Percentiles rank a stretch among this genome's conserved stretches.
These are phyloP conservation scores for Venturia oleaginea DNA, from an alignment of 2,329 filamentous ascomycete species.

Conservation along the genomic window DNA sequence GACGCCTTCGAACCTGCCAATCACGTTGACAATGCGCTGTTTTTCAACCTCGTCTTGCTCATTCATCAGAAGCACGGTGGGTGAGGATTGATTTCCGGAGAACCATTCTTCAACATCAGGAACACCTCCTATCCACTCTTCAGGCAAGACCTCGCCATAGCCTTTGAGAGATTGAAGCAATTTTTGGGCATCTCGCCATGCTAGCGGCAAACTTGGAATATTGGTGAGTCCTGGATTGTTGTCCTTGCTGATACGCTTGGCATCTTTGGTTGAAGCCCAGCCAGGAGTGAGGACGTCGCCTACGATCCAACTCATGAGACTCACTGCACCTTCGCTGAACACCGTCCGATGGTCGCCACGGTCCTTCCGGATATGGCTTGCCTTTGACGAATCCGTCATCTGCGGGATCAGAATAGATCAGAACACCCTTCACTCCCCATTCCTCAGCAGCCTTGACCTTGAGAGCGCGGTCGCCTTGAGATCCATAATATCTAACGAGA, in stretches of 20 bases:
- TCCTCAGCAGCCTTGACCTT: conserved; percentile 87
- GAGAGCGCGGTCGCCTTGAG: conserved; percentile 58
- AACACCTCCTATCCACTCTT: conserved; percentile 68
- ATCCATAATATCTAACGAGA: conserved; percentile 62
- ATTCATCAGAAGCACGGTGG: conserved; percentile 74
- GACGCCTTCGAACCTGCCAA: conserved; percentile 73
- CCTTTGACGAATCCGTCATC: conserved; percentile 75
- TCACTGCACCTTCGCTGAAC: conserved; percentile 75
- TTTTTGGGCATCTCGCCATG: conserved; percentile 79
- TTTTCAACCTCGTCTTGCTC: conserved; percentile 73
- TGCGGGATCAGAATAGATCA: conserved; percentile 85
- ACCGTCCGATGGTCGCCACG: conserved; percentile 70
- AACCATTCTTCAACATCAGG: conserved; percentile 69
- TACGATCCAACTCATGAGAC: conserved; percentile 70
- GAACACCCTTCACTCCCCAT: conserved; percentile 75
- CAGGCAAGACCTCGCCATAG: conserved; percentile 58
- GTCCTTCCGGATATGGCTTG: conserved; percentile 63
- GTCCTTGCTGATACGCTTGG: conserved; percentile 57
- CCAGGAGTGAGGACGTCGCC: conserved; percentile 92
- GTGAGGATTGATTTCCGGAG: conserved; percentile 67
- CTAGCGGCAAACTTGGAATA: conserved; percentile 83
- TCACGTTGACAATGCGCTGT: conserved; percentile 80
- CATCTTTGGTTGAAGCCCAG: conserved; percentile 55
- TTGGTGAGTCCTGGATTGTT: conserved; percentile 64
- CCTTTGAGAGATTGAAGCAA: conserved; percentile 69